Evolutionary conservation across 2,329 filamentous ascomycete species (phyloP), one percentile per base, ranked within the genome.

Genomic region (Ampelomyces quisqualis): DNA sequence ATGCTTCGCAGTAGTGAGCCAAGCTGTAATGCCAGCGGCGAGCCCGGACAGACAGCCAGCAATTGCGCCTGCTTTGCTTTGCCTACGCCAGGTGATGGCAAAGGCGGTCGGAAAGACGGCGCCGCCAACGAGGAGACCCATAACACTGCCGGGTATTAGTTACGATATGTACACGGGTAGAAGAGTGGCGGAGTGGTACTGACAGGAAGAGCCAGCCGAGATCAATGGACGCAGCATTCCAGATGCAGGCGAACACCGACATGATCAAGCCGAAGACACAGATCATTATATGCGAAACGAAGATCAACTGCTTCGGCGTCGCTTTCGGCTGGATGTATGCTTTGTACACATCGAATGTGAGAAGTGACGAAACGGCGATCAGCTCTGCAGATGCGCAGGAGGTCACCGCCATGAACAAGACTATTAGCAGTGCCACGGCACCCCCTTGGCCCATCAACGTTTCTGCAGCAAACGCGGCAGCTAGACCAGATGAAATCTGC

Each of bases 291-390:
- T 73, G 68, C 5, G 65, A 69, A 13, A 70, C 59, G 36, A 64
- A 66, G n/a, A 73, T 65, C 6, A 72, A 55, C 31, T 61, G 64
- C 10, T 55, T 41, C 1, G 65, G 63, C 2, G 53, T 55, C 3
- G 70, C 68, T 5, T 62, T 58, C 0, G 69, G 68, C 20, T 67
- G 57, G 30, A 72, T 58, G 46, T 72, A 72, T 1, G 62, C 65
- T 46, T 71, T 71, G 60, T 72, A 73, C n/a, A 73, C 62, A 38
- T 73, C 70, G 43, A 70, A 73, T 0, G 70, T 71, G 2, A 70
- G 49, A 1, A 72, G 55, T 6, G 67, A 65, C 5, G 65, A 68
- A 1, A 70, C 68, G 0, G 69, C 67, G 22, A 71, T 70, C 13
- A 71, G 58, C 38, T 73, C 68, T 2, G 70, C 64, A 10, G 67